These are phyloP conservation scores for Cyclostephanos tholiformis DNA, from an alignment of 108 stramenopile species.

Conservation along the genomic window DNA sequence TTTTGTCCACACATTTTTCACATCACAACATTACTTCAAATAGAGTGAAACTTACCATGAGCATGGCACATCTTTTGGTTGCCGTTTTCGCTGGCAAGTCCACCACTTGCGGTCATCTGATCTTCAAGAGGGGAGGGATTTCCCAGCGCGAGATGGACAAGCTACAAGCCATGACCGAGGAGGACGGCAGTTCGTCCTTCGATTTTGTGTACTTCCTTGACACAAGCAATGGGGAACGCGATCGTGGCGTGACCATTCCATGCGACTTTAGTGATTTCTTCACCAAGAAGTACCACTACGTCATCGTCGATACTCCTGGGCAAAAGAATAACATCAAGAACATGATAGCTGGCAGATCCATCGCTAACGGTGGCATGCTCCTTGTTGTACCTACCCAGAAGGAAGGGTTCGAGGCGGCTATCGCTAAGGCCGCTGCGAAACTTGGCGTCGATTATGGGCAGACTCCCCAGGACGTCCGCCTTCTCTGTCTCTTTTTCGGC, in stretches of 20 bases:
- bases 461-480: constrained; percentile 55
- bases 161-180: constrained; percentile 69
- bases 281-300: constrained; percentile 81
- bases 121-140: constrained; percentile 83
- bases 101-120: constrained; percentile 80
- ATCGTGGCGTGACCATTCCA: constrained; percentile 76
- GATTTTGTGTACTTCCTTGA: constrained; percentile 86
- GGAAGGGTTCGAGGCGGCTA: constrained; percentile 88
- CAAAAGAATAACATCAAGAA: constrained; percentile 88
- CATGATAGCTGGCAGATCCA: constrained; percentile 80
- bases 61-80: constrained; percentile 76
- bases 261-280: constrained; percentile 79
- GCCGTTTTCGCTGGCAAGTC: constrained; percentile 83
- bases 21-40: too few relatives aligned
- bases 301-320: constrained; percentile 73
- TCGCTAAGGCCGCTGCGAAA: constrained; percentile 84
- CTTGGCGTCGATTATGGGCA: constrained; percentile 29
- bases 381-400: constrained; percentile 80
- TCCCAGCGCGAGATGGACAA: constrained; percentile 78
- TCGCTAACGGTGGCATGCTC: constrained; percentile 72
- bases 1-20: too few relatives aligned
- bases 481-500: constrained; percentile 76
- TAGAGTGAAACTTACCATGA: too few relatives aligned
- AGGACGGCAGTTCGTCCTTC: constrained; percentile 81
- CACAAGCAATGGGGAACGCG: constrained; percentile 79